Base-by-base conservation (phyloP, 1,139 yeast species). In the Pichia sp. region DNA sequence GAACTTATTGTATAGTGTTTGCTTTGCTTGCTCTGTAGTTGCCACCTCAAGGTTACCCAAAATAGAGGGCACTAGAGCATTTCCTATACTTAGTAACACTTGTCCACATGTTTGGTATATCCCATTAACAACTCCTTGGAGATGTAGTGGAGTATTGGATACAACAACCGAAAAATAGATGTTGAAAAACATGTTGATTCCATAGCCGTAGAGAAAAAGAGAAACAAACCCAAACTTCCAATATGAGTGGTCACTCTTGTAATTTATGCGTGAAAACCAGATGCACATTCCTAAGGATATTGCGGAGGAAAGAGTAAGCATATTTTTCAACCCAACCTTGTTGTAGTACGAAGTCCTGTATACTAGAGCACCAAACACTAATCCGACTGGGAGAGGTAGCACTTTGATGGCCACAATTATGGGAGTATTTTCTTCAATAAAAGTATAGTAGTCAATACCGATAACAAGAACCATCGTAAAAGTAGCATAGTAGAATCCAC, bases 111-210 rank as follows among this genome's bases (percentile, higher is more conserved):
- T 67, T 51, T 65, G 68, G 43, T 64, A 61, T 23, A 71, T 59
- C 3, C 72, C 74, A 5, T 67, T 61, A 2, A 71, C 70, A 29
- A 62, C 64, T n/a, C 72, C 72, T 44, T 70, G 72, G 15, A 68
- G 57, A 50, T 69, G 68, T 5, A 57, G 45, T 3, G 74, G 74
- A 7, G 73, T 67, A n/a, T 57, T 56, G 3, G 64, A 60, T 40
- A 70, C 57, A n/a, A 69, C 58, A 8, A 65, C 61, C 41, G 50
- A 56, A 15, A 57, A 31, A 41, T 62, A 64, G 5, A 63, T 57
- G 42, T 60, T 59, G 50, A 60, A 64, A 48, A 54, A 63, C 13
- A 60, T 40, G 48, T 62, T 60, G 8, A 57, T 43, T 43, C 58
- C 58, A 43, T 45, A 41, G 0, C 67, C 65, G 42, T 47, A 54